Evolutionary conservation across 495 filamentous ascomycete species (phyloP).

Genomic region (Lasiosphaeria miniovina): DNA sequence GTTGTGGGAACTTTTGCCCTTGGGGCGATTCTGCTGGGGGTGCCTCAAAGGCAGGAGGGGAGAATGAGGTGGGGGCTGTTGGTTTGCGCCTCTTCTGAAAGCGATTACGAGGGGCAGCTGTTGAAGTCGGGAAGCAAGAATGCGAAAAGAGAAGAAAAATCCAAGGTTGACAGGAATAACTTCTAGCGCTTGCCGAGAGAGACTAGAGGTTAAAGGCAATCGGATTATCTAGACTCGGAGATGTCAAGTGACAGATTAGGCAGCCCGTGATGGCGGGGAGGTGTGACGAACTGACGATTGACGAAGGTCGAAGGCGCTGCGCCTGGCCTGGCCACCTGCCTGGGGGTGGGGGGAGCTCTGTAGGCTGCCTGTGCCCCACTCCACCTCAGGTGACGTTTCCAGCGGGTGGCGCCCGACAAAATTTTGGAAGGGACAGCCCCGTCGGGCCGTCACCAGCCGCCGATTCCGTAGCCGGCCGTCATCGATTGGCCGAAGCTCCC

Average conservation of each 20-base stretch:
- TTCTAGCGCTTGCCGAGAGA: not conserved
- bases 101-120: not conserved
- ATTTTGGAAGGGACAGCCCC: too few species aligned
- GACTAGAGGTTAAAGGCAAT: not conserved
- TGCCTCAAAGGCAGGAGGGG: not conserved
- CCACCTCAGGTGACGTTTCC: too few species aligned
- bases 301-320: too few species aligned
- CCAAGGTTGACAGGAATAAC: not conserved
- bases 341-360: too few species aligned
- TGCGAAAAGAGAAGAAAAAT: not conserved
- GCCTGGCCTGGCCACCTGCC: too few species aligned
- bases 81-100: not conserved
- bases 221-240: not conserved
- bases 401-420: too few species aligned
- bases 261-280: constrained; percentile 9
- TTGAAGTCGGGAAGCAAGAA: not conserved
- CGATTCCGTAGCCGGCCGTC: too few species aligned
- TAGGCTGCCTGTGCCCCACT: too few species aligned
- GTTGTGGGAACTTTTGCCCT: constrained; percentile 7
- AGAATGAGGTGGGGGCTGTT: not conserved
- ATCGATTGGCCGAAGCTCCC: constrained; percentile 1
- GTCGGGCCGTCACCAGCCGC: too few species aligned
- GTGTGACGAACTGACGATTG: constrained; percentile 6
- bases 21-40: too few species aligned
- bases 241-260: constrained; percentile 11